These are phyloP conservation scores for Fusarium fujikuroi DNA, from an alignment of 2,329 filamentous ascomycete species.

Conservation along the genomic window DNA sequence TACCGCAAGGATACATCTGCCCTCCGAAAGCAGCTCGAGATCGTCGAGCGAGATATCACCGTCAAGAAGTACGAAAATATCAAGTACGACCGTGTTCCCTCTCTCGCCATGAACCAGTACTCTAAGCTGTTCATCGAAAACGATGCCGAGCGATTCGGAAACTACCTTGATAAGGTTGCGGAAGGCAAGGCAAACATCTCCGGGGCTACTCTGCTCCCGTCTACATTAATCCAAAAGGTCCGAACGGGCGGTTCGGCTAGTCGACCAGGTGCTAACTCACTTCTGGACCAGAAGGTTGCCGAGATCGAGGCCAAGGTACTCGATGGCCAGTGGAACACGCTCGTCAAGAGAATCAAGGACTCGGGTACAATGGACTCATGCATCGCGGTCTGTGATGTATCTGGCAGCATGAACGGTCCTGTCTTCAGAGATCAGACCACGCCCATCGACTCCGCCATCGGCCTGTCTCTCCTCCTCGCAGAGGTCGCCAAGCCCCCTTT, in stretches of 20 bases:
- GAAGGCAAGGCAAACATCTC: constrained; percentile 62
- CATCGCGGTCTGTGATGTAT: constrained; percentile 69
- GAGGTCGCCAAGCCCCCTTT: constrained; percentile 65
- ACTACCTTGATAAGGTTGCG: constrained; percentile 61
- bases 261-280: background rate
- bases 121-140: constrained; percentile 60
- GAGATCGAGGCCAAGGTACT: constrained; percentile 52
- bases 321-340: constrained; percentile 65
- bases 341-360: constrained; percentile 67
- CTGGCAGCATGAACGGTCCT: constrained; percentile 60
- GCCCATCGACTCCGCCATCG: constrained; percentile 65
- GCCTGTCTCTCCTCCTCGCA: constrained; percentile 65
- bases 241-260: background rate
- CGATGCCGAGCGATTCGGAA: constrained; percentile 60
- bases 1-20: constrained; percentile 64
- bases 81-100: constrained; percentile 67
- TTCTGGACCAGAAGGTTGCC: constrained; percentile 46
- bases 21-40: constrained; percentile 62
- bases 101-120: constrained; percentile 67
- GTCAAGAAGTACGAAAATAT: constrained; percentile 60
- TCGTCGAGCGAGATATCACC: constrained; percentile 64
- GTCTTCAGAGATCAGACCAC: constrained; percentile 56
- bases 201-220: constrained; percentile 65
- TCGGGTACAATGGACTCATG: constrained; percentile 62
- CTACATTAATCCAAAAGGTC: constrained; percentile 54